Evolutionary conservation across 192 early-diverging fungal species (phyloP).

Genomic region (Coemansia erecta): DNA sequence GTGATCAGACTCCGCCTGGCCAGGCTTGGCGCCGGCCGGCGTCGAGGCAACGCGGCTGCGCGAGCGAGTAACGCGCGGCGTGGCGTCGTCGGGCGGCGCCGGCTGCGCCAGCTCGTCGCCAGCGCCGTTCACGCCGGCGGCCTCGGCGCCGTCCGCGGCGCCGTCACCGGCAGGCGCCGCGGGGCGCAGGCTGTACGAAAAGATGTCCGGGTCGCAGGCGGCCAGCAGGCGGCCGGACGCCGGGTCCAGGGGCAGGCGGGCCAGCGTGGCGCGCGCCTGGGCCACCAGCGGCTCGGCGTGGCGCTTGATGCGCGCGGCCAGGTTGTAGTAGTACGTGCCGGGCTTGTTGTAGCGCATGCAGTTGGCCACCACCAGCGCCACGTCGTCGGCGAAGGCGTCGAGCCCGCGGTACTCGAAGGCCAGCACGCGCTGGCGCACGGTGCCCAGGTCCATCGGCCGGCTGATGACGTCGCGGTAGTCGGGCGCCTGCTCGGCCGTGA

Average conservation of each 20-base stretch:
- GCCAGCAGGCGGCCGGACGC: slow-evolving; percentile 30
- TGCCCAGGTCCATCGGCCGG: slow-evolving; percentile 77
- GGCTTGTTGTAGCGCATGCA: slow-evolving; percentile 52
- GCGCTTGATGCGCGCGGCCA: slow-evolving; percentile 34
- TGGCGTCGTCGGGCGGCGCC: not conserved
- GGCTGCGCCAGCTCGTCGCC: no score
- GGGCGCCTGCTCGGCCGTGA: slow-evolving; percentile 62
- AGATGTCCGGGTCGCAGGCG: slow-evolving; percentile 28
- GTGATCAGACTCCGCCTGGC: no score
- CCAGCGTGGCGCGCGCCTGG: slow-evolving; percentile 6
- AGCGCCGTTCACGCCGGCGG: not conserved
- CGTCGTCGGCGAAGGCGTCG: slow-evolving; percentile 58
- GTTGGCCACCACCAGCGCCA: slow-evolving; percentile 35
- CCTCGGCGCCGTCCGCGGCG: not conserved
- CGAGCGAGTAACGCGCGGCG: not conserved
- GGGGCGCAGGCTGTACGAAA: slow-evolving; percentile 2
- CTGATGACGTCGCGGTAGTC: slow-evolving; percentile 74
- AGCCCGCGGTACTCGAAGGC: slow-evolving; percentile 58
- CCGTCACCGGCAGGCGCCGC: no score
- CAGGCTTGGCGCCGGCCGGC: no score
- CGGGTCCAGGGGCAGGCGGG: slow-evolving; percentile 31
- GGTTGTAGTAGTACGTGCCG: slow-evolving; percentile 43
- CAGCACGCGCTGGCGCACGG: slow-evolving; percentile 60
- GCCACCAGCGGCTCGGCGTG: slow-evolving; percentile 26
- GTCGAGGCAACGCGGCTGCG: not conserved